Base-by-base conservation (phyloP, 2,329 filamentous ascomycete species). In the Colletotrichum cordylinicola region DNA sequence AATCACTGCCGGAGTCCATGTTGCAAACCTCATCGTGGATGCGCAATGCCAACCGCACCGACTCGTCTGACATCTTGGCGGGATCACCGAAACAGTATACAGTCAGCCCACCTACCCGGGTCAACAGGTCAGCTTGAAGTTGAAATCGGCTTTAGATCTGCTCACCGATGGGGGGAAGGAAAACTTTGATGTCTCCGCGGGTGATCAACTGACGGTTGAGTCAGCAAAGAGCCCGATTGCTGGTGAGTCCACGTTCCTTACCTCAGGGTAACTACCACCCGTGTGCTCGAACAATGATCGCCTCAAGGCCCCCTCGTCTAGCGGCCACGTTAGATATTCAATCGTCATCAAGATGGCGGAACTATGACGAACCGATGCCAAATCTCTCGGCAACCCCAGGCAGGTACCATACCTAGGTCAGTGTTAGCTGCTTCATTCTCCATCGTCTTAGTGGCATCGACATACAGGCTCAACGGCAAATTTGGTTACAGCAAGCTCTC, bases 81-180 rank as follows among this genome's bases (percentile, higher is more conserved):
- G 96, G 96, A 80, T 98, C 96, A 60, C 97, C 97, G 83, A 99
- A 99, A 85, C 95, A 97, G 86, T 99, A 98, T 10, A 98, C 97
- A 0, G 97, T 98, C 79, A 98, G 87, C 10, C 96, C 97, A 73
- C 96, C 90, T 91, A 77, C 5, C 56, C 29, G 24, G 61, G 66
- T 52, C 24, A 48, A 5, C 9, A 48, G 27, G 12, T 33, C 29
- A 24, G 16, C 29, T 33, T 37, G 61, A 31, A 21, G 6, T 18
- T 35, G 16, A 35, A 15, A 15, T 65, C 15, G 24, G 9, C 35
- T 71, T 33, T 18, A 33, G 29, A 8, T 15, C 31, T 21, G 78
- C 83, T 78, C 85, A 91, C 91, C 97, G 83, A 99, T 98, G 6
- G 97, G 97, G 37, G 97, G 97, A 60, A 98, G 87, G 87, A 98